A percentile compares a stretch with the other conserved stretches of the same genome.
These are phyloP conservation scores for Pseudogymnoascus sp. DNA, from an alignment of 2,329 filamentous ascomycete genomes.

Conservation along the genomic window DNA sequence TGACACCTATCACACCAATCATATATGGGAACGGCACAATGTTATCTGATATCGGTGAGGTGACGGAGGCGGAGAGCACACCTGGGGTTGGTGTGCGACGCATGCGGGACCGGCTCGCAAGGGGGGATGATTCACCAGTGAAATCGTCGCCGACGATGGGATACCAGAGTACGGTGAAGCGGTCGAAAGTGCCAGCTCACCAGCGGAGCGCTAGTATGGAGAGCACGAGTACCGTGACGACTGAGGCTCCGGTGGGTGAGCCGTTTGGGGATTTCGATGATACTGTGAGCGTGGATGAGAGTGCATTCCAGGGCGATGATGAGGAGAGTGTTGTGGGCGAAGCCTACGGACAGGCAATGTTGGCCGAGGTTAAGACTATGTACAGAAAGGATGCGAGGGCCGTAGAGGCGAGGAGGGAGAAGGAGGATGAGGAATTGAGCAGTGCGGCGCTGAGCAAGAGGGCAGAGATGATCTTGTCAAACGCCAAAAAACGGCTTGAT, in stretches of 20 bases:
- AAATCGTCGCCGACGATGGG: constrained; percentile 42
- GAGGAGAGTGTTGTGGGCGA: constrained; percentile 53
- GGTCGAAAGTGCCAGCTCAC: constrained; percentile 38
- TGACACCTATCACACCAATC: constrained; percentile 54
- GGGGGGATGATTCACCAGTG: constrained; percentile 24
- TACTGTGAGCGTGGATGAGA: constrained; percentile 54
- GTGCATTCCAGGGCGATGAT: constrained; percentile 60
- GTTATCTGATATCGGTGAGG: constrained; percentile 58
- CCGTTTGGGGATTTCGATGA: constrained; percentile 58
- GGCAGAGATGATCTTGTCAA: constrained; percentile 85
- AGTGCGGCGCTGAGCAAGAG: constrained; percentile 71
- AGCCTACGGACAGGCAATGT: constrained; percentile 25
- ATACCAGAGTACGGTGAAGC: constrained; percentile 39
- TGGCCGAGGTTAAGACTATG: constrained; percentile 24
- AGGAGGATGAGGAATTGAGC: constrained; percentile 56
- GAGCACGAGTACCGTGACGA: constrained; percentile 55
- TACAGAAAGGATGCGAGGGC: constrained; percentile 25
- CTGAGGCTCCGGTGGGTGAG: constrained; percentile 38
- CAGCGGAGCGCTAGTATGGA: constrained; percentile 51
- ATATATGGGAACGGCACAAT: constrained; percentile 65
- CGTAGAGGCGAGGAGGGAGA: constrained; percentile 25
- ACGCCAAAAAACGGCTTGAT: constrained; percentile 82
- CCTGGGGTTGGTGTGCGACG: constrained; percentile 28
- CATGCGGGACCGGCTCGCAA: constrained; percentile 25
- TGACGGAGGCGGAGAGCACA: constrained; percentile 47